Evolutionary conservation across 31 red algal species (phyloP).

Genomic region (Pterothamnion heteromorphum): DNA sequence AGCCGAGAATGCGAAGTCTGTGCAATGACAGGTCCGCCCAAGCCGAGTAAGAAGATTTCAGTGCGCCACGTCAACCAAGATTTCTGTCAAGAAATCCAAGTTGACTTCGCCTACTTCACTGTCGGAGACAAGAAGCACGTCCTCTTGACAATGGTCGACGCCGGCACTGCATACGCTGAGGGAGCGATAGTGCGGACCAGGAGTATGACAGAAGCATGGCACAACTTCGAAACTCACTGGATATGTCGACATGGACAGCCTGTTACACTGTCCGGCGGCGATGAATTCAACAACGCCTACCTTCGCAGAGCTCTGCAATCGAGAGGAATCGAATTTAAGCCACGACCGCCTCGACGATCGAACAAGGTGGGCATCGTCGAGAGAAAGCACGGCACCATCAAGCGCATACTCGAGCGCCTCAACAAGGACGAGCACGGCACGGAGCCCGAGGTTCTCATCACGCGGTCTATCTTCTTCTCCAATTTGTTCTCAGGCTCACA

Average conservation of each 20-base stretch:
- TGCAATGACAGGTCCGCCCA: neutral
- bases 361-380: constrained; percentile 33
- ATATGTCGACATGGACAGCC: neutral
- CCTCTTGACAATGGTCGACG: constrained; percentile 3
- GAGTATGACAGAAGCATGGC: neutral
- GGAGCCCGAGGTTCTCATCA: neutral
- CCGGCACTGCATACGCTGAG: constrained; percentile 25
- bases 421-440: neutral
- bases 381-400: neutral
- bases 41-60: constrained; percentile 30
- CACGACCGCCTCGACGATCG: constrained; percentile 17
- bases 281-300: neutral
- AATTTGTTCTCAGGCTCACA: constrained; percentile 37
- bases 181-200: neutral
- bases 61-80: constrained; percentile 10
- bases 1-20: neutral
- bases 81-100: constrained; percentile 36
- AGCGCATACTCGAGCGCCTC: constrained; percentile 10
- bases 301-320: neutral
- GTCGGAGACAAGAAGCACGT: neutral
- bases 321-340: constrained; percentile 31
- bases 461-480: constrained; percentile 1
- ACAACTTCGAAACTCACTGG: constrained; percentile 25
- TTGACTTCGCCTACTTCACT: constrained; percentile 3
- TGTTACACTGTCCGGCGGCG: constrained; percentile 25